These are phyloP conservation scores for Dissophora ornata DNA, from an alignment of 192 early-diverging fungal genomes.

Conservation along the genomic window DNA sequence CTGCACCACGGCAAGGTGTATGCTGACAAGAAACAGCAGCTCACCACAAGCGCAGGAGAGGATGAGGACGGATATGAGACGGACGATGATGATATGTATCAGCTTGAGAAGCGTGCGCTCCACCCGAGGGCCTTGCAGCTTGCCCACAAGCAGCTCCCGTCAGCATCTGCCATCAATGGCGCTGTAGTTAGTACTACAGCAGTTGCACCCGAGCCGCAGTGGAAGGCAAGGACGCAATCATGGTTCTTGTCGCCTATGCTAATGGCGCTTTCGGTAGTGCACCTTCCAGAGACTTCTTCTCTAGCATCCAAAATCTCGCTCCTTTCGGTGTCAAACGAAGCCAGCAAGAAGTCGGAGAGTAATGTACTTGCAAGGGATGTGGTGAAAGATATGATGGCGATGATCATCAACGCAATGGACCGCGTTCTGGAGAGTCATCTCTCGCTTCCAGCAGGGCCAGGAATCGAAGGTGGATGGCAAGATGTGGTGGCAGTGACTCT, in stretches of 20 bases:
- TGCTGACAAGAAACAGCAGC: conserved; percentile 19
- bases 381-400: conserved; percentile 26
- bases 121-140: conserved; percentile 9
- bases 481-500: conserved; percentile 36
- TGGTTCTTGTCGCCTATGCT: conserved; percentile 40
- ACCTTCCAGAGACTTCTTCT: conserved; percentile 1
- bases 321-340: conserved; percentile 3
- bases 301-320: conserved; percentile 14
- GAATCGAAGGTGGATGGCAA: conserved; percentile 24
- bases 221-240: conserved; percentile 29
- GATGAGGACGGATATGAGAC: conserved; percentile 43
- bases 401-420: conserved; percentile 40
- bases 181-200: too few relatives aligned
- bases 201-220: background rate
- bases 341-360: background rate
- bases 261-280: conserved; percentile 18
- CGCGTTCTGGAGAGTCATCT: conserved; percentile 14
- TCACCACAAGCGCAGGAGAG: background rate
- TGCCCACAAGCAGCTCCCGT: conserved; percentile 14
- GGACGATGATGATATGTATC: conserved; percentile 39
- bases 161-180: background rate
- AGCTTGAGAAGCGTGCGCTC: conserved; percentile 36
- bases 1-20: conserved; percentile 54
- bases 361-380: background rate
- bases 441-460: conserved; percentile 11